A percentile compares a stretch with the other conserved stretches of the same genome.
Conservation (phyloP, 73 alveolate genomes). For the Uronychia setigera region DNA sequence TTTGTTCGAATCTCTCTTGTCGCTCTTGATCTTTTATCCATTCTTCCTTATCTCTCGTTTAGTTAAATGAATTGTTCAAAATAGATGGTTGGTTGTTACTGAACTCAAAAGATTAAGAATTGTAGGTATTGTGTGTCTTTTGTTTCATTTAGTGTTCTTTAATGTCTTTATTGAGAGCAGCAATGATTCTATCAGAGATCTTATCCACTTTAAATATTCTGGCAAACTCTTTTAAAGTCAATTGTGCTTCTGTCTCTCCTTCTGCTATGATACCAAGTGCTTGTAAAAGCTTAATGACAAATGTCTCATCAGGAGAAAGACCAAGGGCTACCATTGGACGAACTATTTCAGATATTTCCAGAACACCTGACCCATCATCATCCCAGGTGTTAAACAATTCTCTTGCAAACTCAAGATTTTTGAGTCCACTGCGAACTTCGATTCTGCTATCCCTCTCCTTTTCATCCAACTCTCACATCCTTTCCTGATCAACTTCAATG, state of each 20-base stretch:
- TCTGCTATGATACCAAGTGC: constrained; percentile 14
- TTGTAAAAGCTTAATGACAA: constrained; percentile 25
- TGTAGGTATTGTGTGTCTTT: background rate
- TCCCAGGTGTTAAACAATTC: constrained; percentile 51
- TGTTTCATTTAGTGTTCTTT: background rate
- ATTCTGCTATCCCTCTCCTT: background rate
- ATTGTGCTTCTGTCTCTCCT: background rate
- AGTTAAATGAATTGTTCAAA: too few relatives aligned
- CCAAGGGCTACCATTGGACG: constrained; percentile 48
- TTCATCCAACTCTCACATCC: constrained; percentile 30
- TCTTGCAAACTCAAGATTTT: constrained; percentile 38
- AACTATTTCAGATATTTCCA: constrained; percentile 36
- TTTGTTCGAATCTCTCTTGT: too few relatives aligned
- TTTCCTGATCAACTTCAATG: background rate
- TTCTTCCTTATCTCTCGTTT: too few relatives aligned
- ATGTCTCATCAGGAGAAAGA: constrained; percentile 31
- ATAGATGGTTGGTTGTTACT: background rate
- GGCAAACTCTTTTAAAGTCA: constrained; percentile 7
- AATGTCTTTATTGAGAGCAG: constrained; percentile 1
- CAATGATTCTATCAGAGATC: constrained; percentile 30
- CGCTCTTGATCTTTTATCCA: too few relatives aligned
- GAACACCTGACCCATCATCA: constrained; percentile 37
- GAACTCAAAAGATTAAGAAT: background rate
- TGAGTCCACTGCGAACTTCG: constrained; percentile 4
- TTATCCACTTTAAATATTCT: background rate